Conservation (phyloP, 2,329 filamentous ascomycete species). For the Colletotrichum paranaense region DNA sequence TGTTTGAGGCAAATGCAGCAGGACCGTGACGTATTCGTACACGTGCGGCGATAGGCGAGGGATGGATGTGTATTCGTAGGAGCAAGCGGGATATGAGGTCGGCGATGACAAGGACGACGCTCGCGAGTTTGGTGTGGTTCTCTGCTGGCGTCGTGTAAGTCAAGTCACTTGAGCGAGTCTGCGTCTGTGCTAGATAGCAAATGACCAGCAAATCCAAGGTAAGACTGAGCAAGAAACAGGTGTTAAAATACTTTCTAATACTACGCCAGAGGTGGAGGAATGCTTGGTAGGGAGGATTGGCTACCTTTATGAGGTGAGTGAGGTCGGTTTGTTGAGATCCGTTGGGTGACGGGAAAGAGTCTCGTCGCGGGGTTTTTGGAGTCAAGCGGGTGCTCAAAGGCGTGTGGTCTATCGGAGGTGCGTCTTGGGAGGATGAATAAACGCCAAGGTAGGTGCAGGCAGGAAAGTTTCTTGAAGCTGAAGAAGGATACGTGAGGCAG, state of each 20-base stretch:
- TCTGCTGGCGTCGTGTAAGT: constrained; percentile 4
- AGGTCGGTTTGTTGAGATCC: background rate
- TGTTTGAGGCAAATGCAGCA: background rate
- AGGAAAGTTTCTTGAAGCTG: background rate
- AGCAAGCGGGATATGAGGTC: background rate
- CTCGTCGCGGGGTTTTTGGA: background rate
- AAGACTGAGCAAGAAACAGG: background rate
- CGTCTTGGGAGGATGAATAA: background rate
- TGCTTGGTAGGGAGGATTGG: background rate
- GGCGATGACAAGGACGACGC: background rate
- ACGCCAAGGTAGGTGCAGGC: background rate
- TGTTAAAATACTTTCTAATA: background rate
- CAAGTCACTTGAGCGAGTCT: constrained; percentile 5
- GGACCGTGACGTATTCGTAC: background rate
- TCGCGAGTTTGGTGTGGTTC: background rate
- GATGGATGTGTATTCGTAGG: background rate
- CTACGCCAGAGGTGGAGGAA: background rate
- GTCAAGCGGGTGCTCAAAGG: background rate
- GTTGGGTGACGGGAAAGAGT: background rate
- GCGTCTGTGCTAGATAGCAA: background rate
- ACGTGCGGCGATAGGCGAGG: background rate
- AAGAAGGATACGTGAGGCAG: background rate
- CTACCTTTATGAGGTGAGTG: background rate
- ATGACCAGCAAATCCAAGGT: background rate
- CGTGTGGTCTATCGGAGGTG: background rate